Conservation (phyloP, 2,329 filamentous ascomycete species). For the Podosphaera aphanis region DNA sequence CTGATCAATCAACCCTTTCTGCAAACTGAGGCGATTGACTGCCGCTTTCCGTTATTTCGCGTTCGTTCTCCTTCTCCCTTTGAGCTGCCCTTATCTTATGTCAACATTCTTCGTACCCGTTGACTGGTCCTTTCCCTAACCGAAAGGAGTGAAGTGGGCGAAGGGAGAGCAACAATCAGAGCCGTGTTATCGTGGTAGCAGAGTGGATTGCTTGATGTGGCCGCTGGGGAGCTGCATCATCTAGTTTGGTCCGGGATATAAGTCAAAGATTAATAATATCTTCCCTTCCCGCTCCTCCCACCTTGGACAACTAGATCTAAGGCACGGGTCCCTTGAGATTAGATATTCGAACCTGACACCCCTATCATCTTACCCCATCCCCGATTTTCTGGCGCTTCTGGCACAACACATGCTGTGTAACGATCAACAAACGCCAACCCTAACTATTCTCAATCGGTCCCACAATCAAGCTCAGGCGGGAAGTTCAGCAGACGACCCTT, state of each 20-base stretch:
- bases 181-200: background rate
- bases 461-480: background rate
- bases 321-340: background rate
- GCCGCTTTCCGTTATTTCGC: background rate
- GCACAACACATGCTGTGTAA: constrained; percentile 1
- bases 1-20: background rate
- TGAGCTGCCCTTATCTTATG: background rate
- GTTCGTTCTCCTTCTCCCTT: background rate
- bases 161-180: background rate
- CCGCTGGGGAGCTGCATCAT: background rate
- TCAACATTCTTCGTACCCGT: background rate
- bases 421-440: background rate
- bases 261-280: background rate
- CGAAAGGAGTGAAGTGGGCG: background rate
- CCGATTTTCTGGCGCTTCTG: background rate
- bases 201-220: background rate
- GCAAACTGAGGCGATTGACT: background rate
- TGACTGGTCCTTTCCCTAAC: background rate
- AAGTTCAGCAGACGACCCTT: background rate
- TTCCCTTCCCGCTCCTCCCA: background rate
- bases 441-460: background rate
- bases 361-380: background rate
- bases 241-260: background rate
- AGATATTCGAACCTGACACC: background rate
- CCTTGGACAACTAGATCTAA: background rate